Percentiles rank a stretch among this genome's conserved stretches.
These are phyloP conservation scores for Cyclotella baltica DNA, from an alignment of 108 stramenopile species.

Conservation along the genomic window DNA sequence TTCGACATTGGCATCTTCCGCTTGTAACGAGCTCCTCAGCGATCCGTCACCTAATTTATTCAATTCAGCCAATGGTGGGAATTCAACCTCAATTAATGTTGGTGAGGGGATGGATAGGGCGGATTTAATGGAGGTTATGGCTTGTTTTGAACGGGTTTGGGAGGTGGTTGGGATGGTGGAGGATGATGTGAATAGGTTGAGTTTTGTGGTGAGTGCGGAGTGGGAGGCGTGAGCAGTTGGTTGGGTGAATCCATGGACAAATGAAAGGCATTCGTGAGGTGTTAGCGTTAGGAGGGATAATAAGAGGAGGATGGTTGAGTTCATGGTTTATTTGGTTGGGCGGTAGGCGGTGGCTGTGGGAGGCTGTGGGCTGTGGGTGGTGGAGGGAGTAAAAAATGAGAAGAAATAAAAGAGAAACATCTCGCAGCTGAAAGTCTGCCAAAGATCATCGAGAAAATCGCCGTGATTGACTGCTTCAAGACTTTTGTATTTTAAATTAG, in stretches of 20 bases:
- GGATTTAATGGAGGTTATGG: slow-evolving; percentile 62
- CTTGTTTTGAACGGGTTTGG: slow-evolving; percentile 53
- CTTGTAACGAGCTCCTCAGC: slow-evolving; percentile 68
- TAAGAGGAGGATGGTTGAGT: too few species aligned
- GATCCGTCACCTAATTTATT: slow-evolving; percentile 84
- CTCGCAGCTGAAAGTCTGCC: too few species aligned
- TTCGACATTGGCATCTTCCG: slow-evolving; percentile 66
- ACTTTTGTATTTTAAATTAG: too few species aligned
- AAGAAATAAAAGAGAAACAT: too few species aligned
- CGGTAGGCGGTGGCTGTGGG: too few species aligned
- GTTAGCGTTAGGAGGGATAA: too few species aligned
- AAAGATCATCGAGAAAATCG: too few species aligned
- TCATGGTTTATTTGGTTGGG: too few species aligned
- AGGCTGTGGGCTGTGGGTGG: too few species aligned
- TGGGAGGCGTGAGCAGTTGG: neutral
- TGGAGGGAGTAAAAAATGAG: too few species aligned
- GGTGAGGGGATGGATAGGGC: slow-evolving; percentile 57
- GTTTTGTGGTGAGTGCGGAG: neutral
- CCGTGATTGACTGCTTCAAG: too few species aligned
- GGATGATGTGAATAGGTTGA: neutral
- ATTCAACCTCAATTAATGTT: slow-evolving; percentile 81
- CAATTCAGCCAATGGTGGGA: slow-evolving; percentile 62
- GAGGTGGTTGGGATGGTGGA: slow-evolving; percentile 31
- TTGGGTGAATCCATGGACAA: slow-evolving; percentile 2
- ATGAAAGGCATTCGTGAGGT: too few species aligned